Conservation (phyloP, 768 basidiomycete genomes). For the Termitomyces bulborhizus region DNA sequence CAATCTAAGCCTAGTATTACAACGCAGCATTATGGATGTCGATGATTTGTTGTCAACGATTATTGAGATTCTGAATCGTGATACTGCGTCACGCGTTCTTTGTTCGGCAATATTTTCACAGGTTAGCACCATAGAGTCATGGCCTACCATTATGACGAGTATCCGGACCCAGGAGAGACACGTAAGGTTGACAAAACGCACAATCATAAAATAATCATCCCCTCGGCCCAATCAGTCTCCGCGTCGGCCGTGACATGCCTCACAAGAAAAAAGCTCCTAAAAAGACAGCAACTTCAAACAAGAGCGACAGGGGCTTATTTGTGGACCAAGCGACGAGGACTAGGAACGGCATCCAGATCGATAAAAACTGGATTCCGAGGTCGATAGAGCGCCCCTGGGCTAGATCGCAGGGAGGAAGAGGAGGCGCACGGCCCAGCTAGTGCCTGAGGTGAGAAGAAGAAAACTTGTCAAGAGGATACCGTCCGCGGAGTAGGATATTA, state of each 20-base stretch:
- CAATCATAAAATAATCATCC: conserved; percentile 61
- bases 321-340: conserved; percentile 65
- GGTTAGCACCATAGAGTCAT: conserved; percentile 28
- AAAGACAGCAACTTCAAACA: conserved; percentile 64
- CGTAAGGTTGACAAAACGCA: conserved; percentile 11
- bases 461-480: conserved; percentile 50
- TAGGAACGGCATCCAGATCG: conserved; percentile 77
- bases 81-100: conserved; percentile 2
- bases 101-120: conserved; percentile 15
- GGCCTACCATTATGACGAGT: conserved; percentile 11
- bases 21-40: conserved; percentile 11
- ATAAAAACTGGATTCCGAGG: conserved; percentile 68
- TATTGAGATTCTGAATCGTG: conserved; percentile 8
- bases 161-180: background rate
- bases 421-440: conserved; percentile 27
- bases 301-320: conserved; percentile 54
- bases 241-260: conserved; percentile 73
- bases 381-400: conserved; percentile 69
- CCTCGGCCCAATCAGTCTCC: conserved; percentile 78
- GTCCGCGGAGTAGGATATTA: conserved; percentile 70
- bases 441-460: conserved; percentile 38
- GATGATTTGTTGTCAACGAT: conserved; percentile 13
- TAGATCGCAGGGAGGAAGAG: conserved; percentile 40
- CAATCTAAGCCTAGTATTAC: background rate
- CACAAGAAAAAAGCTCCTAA: conserved; percentile 66